Evolutionary conservation across 176 grass and related monocot genomes (phyloP), one percentile per base, ranked within the genome.

Genomic region (Alloteropsis semialata): DNA sequence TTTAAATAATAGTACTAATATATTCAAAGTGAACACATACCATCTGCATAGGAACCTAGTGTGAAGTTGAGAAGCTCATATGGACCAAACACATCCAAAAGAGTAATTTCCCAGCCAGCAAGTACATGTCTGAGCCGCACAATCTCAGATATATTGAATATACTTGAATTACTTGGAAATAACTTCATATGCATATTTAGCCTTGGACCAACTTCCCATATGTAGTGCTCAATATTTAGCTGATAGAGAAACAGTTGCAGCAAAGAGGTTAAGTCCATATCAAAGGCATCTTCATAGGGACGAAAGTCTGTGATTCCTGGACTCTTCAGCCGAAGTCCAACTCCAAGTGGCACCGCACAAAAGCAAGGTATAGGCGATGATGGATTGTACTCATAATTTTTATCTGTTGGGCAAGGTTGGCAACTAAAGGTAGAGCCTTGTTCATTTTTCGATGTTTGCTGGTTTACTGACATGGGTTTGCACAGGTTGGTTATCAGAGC

Each of bases 21-120:
- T 19, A 36, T 71, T 76, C 3, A 38, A 65, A 78, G 9, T 39
- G 33, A 46, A 63, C 87, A 82, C 91, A 77, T 84, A 95, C 93
- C 91, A 77, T 36, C 71, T 71, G 44, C 56, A 81, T 92, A 91
- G 49, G 82, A 92, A 65, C 88, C 90, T 80, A 88, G 32, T 63
- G 91, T 86, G 85, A 98, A 92, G 80, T 93, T 90, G 76, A 98
- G 96, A 82, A 98, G 77, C 76, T 98, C 96, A 79, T 98, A 98
- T 72, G 96, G 96, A 74, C 96, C 96, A 83, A 93, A 98, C 17
- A 95, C 80, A 89, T 98, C 96, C 51, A 85, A 91, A 85, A 93
- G 84, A 19, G 92, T 89, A 53, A 98, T 92, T 60, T 87, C 80
- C 96, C 96, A 98, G 67, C 82, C 85, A 59, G 89, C 73, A 78